Conservation (phyloP, 164 flowering plant species). For the Annona squamosa region DNA sequence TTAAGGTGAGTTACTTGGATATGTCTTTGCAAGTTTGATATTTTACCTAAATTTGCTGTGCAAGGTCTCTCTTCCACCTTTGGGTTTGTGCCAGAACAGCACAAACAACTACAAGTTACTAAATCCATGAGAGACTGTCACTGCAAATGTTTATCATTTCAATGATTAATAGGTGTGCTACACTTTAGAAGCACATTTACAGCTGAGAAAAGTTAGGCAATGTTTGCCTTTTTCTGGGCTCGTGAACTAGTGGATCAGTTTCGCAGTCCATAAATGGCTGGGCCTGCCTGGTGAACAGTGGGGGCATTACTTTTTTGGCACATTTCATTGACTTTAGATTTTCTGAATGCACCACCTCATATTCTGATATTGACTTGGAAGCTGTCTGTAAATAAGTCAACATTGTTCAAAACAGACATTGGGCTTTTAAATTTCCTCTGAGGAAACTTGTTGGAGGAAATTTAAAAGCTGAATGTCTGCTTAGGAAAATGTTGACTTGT, state of each 20-base stretch:
- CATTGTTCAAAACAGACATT: not conserved
- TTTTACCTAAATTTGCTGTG: not conserved
- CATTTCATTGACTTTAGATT: not conserved
- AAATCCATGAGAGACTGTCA: not conserved
- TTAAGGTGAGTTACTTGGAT: slow-evolving; percentile 1
- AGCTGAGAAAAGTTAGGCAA: not conserved
- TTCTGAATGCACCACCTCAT: not conserved
- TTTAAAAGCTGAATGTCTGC: too few species aligned
- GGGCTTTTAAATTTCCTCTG: too few species aligned
- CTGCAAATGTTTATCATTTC: not conserved
- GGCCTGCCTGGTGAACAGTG: not conserved
- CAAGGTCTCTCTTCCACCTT: not conserved
- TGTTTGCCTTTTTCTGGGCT: not conserved
- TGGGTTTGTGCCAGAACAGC: not conserved
- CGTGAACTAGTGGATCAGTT: not conserved
- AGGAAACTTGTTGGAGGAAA: too few species aligned
- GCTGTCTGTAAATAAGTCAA: not conserved
- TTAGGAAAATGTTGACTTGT: too few species aligned
- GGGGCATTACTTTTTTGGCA: not conserved
- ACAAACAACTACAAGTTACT: not conserved
- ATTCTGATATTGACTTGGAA: not conserved
- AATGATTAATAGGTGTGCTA: not conserved
- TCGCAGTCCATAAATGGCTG: not conserved
- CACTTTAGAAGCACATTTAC: too few species aligned
- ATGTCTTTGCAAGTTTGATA: not conserved